A percentile compares a stretch with the other conserved stretches of the same genome.
phyloP scores from a whole-genome alignment of 164 flowering plant genomes.

The Dillenia turbinata region DNA sequence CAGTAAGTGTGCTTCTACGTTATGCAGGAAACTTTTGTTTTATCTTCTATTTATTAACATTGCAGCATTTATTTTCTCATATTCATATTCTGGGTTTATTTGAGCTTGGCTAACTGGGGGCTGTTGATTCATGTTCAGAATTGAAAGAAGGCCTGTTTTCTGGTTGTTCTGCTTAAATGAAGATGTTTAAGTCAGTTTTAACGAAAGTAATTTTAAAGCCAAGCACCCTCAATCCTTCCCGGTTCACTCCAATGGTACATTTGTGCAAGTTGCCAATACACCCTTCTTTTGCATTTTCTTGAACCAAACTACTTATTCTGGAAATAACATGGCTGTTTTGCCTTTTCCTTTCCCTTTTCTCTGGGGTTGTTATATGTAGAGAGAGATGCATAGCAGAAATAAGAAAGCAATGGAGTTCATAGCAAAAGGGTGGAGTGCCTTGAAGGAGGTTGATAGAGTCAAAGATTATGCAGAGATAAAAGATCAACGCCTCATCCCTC shows the following conservation, averaged over 20 bases:
- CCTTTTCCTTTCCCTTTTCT: background rate
- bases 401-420: slow-evolving; percentile 77
- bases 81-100: too few relatives aligned
- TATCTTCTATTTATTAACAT: too few relatives aligned
- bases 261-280: too few relatives aligned
- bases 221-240: slow-evolving; percentile 1
- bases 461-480: slow-evolving; percentile 68
- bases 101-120: too few relatives aligned
- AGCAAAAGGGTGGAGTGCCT: slow-evolving; percentile 85
- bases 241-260: slow-evolving; percentile 3
- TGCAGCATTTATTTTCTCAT: too few relatives aligned
- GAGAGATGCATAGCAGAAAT: slow-evolving; percentile 81
- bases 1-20: too few relatives aligned
- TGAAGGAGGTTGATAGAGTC: slow-evolving; percentile 90
- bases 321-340: too few relatives aligned
- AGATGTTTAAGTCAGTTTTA: slow-evolving; percentile 28
- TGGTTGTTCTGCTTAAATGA: background rate
- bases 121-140: too few relatives aligned
- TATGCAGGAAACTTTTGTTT: too few relatives aligned
- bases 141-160: too few relatives aligned
- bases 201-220: slow-evolving; percentile 10
- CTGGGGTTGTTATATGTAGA: slow-evolving; percentile 22
- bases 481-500: slow-evolving; percentile 82
- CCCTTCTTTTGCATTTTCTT: too few relatives aligned
- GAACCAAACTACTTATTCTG: too few relatives aligned